A percentile compares a stretch with the other conserved stretches of the same genome.
phyloP scores from a whole-genome alignment of 140 eudicot species.

The Erigeron philadelphicus region DNA sequence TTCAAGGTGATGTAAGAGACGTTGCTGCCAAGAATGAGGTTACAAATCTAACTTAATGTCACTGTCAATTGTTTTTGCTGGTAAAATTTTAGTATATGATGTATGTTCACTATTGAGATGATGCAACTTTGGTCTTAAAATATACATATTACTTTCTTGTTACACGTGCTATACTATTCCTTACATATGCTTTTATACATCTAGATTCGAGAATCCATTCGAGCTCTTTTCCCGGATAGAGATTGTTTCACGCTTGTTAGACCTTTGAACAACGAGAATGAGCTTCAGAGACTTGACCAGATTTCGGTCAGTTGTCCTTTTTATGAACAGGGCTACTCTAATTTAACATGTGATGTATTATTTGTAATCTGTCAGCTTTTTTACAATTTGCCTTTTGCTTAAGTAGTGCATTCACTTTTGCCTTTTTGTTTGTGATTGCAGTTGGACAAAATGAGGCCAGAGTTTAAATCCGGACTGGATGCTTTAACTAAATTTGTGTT shows the following conservation, averaged over 20 bases:
- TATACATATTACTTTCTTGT: background rate
- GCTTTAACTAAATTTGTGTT: conserved; percentile 83
- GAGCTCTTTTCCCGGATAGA: conserved; percentile 18
- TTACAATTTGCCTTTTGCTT: background rate
- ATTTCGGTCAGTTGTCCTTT: conserved; percentile 12
- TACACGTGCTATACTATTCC: background rate
- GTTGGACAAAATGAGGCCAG: conserved; percentile 90
- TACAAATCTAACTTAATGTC: conserved; percentile 7
- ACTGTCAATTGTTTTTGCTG: background rate
- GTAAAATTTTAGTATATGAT: too few species aligned
- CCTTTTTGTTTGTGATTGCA: conserved; percentile 24
- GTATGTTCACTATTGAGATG: background rate
- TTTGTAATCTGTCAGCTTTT: background rate
- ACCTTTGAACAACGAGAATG: conserved; percentile 7
- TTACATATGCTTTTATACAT: background rate
- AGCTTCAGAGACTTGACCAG: conserved; percentile 14
- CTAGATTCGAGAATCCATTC: conserved; percentile 19
- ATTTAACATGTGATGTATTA: background rate
- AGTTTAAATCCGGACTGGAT: conserved; percentile 78
- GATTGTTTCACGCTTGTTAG: conserved; percentile 12
- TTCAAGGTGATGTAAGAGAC: conserved; percentile 67
- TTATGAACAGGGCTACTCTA: background rate
- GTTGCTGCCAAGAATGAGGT: conserved; percentile 76
- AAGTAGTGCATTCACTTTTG: background rate
- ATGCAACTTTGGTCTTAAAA: background rate